A percentile compares a stretch with the other conserved stretches of the same genome.
Conservation (phyloP, 306 rosid species). For the Trifolium pratense region DNA sequence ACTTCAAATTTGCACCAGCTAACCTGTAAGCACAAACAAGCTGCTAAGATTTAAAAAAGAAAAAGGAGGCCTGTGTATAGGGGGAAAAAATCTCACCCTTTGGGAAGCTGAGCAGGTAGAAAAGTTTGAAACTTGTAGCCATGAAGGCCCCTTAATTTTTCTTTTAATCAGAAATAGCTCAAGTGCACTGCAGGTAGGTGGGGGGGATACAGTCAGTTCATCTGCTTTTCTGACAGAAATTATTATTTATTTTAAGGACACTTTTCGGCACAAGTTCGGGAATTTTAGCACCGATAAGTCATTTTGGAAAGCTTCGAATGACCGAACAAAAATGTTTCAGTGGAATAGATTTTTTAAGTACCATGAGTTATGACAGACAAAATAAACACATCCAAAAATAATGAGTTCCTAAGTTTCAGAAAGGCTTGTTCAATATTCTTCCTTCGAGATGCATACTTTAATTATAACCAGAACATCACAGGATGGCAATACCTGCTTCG, state of each 20-base stretch:
- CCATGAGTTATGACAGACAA: not conserved
- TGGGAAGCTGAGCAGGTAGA: slow-evolving; percentile 57
- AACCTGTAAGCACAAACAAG: slow-evolving; percentile 62
- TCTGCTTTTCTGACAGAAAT: slow-evolving; percentile 6
- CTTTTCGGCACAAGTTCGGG: not conserved
- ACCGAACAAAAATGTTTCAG: slow-evolving; percentile 21
- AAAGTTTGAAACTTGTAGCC: slow-evolving; percentile 77
- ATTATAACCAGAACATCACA: slow-evolving; percentile 36
- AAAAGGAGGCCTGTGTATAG: slow-evolving; percentile 1
- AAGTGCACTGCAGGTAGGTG: slow-evolving; percentile 76
- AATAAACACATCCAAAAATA: slow-evolving; percentile 13
- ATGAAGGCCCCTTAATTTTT: slow-evolving; percentile 90
- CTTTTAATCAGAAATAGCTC: slow-evolving; percentile 90
- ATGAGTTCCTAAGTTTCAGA: slow-evolving; percentile 16
- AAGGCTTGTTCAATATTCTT: slow-evolving; percentile 22
- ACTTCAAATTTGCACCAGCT: slow-evolving; percentile 99
- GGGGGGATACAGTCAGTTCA: slow-evolving; percentile 44
- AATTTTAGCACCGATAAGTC: not conserved
- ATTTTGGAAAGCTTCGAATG: not conserved
- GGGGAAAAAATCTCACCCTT: slow-evolving; percentile 62
- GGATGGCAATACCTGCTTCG: slow-evolving; percentile 68
- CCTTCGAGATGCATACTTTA: slow-evolving; percentile 14
- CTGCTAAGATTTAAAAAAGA: slow-evolving; percentile 28
- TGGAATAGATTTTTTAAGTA: not conserved
- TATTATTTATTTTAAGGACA: slow-evolving; percentile 25